Base-by-base conservation (phyloP, 352 stramenopile species). In the Aphanomyces euteiches region DNA sequence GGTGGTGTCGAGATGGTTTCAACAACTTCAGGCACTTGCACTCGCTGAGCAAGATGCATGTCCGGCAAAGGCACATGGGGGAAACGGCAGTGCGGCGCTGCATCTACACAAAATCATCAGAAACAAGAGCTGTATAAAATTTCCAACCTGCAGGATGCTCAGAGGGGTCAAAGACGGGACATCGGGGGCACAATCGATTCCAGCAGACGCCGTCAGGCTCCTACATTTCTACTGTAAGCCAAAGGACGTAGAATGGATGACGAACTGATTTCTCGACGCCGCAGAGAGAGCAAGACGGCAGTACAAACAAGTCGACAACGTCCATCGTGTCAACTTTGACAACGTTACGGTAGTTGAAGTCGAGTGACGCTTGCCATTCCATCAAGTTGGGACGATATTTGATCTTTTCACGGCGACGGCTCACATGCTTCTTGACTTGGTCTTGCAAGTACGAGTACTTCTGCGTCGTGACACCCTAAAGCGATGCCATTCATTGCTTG, bases 361-460 rank as follows among this genome's bases (percentile, higher is more conserved):
- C 81, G 13, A 93, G 77, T 19, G 84, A 78, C 7, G 83, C 81
- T 70, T 88, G 80, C 82, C 82, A 95, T 37, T 89, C 86, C 1
- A 82, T 80, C 7, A 95, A 70, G 50, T 95, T 93, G n/a, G 88
- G 88, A 10, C 88, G 85, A 56, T 90, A 88, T 65, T 95, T 95
- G 7, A 93, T 70, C 37, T 89, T 90, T 41, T 95, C 88, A 15
- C 85, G 83, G 13, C 84, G 83, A 50, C 88, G 83, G 81, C 90
- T 88, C 53, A 89, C 79, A 21, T 93, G 92, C 19, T 84, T 81
- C 74, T 93, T 92, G 3, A 95, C 86, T 66, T 92, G 77, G 70
- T 95, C 88, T 65, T 95, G 88, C 58, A 95, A 95, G 4, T 77
- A 75, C 21, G 87, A 77, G 67, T 95, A 95, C 4, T 86, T 78